Conservation (phyloP, 2,329 filamentous ascomycete genomes). For the Penicillium brevicompactum region DNA sequence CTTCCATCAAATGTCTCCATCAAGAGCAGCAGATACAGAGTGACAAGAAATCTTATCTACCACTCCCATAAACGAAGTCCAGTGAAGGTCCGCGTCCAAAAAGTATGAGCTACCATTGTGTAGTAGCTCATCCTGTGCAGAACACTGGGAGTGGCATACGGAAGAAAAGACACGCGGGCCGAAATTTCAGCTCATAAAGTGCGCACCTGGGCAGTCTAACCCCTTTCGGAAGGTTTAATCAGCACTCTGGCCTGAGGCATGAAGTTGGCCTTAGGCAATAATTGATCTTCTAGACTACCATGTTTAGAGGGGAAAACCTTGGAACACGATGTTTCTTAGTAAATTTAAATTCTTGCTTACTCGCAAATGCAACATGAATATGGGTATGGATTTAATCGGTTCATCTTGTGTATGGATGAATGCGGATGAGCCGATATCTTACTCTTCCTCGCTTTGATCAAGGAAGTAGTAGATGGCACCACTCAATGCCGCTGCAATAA, state of each 20-base stretch:
- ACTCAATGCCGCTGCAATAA: slow-evolving; percentile 32
- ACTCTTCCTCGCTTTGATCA: slow-evolving; percentile 5
- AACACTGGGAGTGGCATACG: slow-evolving; percentile 44
- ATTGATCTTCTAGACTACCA: background rate
- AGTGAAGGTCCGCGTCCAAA: slow-evolving; percentile 39
- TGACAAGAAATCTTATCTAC: slow-evolving; percentile 62
- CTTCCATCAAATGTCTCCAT: slow-evolving; percentile 71
- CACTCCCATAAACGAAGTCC: slow-evolving; percentile 54
- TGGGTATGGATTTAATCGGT: too few relatives aligned
- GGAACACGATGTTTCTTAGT: background rate
- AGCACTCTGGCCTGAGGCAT: background rate
- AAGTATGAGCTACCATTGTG: slow-evolving; percentile 34
- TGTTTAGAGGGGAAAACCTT: too few relatives aligned
- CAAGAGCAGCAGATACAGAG: slow-evolving; percentile 89
- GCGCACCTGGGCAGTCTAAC: slow-evolving; percentile 16
- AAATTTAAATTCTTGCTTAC: background rate
- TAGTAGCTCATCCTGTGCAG: slow-evolving; percentile 41
- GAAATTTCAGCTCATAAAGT: slow-evolving; percentile 7
- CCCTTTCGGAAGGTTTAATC: slow-evolving; percentile 17
- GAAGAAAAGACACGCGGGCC: slow-evolving; percentile 18
- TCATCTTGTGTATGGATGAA: too few relatives aligned
- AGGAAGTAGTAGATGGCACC: slow-evolving; percentile 22
- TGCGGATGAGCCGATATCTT: background rate
- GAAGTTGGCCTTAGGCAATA: background rate
- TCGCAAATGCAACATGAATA: too few relatives aligned